Evolutionary conservation across 768 basidiomycete species (phyloP), one percentile per base, ranked within the genome.

Genomic region (Trametes meyenii): DNA sequence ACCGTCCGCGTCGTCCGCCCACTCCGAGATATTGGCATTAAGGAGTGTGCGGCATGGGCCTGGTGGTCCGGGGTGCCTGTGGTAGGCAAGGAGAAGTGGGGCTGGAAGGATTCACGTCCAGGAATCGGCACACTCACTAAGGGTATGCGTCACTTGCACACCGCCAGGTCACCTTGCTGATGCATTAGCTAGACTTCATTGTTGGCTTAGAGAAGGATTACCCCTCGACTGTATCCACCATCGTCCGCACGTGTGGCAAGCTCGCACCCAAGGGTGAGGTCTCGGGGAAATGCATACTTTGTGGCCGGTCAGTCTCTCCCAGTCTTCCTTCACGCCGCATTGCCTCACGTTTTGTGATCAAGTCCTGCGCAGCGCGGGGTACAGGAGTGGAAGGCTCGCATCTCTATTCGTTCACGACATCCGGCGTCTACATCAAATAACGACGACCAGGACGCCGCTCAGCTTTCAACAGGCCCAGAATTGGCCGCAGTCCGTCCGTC

Each of bases 191-290:
- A 92, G 92, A 87, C 70, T 94, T 94, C 66, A 90, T 94, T 58
- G 74, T 88, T 19, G 87, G 90, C 2, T 70, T 94, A 29, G 92
- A 94, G 73, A 84, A 81, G 52, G 87, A 93, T 71, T 94, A 89
- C 71, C 92, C 92, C 3, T 91, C 92, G 0, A 94, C 92, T 0
- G 92, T 94, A 12, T 92, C 90, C 8, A 86, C 92, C 0, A 89
- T 94, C 51, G 85, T 85, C 23, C 83, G 89, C 38, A 94, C 92
- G 1, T 91, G 89, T 67, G 85, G 81, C 5, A 94, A 94, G 73
- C 73, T 94, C 26, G 80, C 85, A 10, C 85, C 92, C 0, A 92
- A 89, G 70, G 73, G 81, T 55, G 77, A 73, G 2, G 75, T 84
- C 0, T 73, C 73, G 8, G 78, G 76, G 0, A 68, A 65, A 7